Evolutionary conservation across 805 yeast species (phyloP), one percentile per base, ranked within the genome.

Genomic region (Kurtzmaniella cleridarum): DNA sequence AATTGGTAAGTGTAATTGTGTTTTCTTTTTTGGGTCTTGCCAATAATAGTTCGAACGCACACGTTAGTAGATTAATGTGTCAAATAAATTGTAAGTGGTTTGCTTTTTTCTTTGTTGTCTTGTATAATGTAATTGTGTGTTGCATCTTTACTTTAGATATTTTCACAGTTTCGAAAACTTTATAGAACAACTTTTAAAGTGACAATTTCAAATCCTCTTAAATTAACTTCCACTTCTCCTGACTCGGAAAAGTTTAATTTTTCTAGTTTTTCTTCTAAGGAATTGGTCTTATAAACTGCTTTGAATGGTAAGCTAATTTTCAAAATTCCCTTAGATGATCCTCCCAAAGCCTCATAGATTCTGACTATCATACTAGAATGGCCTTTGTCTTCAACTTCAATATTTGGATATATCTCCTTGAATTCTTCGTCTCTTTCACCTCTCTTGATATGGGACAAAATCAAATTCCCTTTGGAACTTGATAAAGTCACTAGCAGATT

Each of bases 291-390:
- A 54, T 56, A 65, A 5, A 82, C 79, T 39, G 64, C 59, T 15
- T 54, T 60, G 27, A 80, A 54, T 0, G 75, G 67, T 27, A 73
- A 59, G 28, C 55, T 51, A 27, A 83, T 65, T 14, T 55, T 56
- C 27, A 89, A 55, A 3, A 48, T 54, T 2, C 84, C 90, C 3
- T 51, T 54, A 1, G 84, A 69, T 38, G 67, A 66, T 34, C 97
- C 98, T 5, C 98, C 98, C 33, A 91, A 68, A 0, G 95, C 66
- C 55, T 91, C 98, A 60, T 89, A 91, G 1, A 88, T 73, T 49
- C 98, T 76, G 24, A 85, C 66, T 18, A 90, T 69, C 20, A 87
- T 64, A 1, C 67, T 56, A 35, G 55, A 57, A 36, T 66, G 60
- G 7, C 73, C 75, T 27, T 56, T 51, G 38, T 60, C 57, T 34